These are phyloP conservation scores for Mycena floridula DNA, from an alignment of 768 basidiomycete species.

Conservation along the genomic window DNA sequence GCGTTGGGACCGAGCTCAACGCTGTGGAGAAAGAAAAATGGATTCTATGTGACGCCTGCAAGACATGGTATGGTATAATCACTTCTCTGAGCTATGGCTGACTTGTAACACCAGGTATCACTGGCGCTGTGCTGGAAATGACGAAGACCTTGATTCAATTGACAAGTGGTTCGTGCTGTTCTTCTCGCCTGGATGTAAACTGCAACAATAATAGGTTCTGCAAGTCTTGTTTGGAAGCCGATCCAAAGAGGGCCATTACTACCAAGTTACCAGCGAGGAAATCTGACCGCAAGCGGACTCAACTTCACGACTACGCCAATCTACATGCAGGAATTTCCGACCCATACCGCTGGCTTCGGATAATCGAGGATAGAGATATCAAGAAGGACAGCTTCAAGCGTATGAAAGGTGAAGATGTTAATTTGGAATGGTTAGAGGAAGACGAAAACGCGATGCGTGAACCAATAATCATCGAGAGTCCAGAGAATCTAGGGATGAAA, in stretches of 20 bases:
- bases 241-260: conserved; percentile 60
- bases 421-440: conserved; percentile 65
- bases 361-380: conserved; percentile 64
- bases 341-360: conserved; percentile 58
- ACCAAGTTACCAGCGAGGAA: conserved; percentile 77
- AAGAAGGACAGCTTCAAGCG: conserved; percentile 57
- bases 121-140: conserved; percentile 72
- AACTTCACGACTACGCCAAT: conserved; percentile 77
- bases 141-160: conserved; percentile 56
- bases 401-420: conserved; percentile 63
- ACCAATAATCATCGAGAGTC: conserved; percentile 73
- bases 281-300: conserved; percentile 67
- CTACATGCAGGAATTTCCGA: conserved; percentile 63
- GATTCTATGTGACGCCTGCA: conserved; percentile 80
- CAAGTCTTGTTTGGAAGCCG: conserved; percentile 49
- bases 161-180: conserved; percentile 65
- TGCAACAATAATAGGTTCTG: conserved; percentile 62
- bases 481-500: conserved; percentile 84
- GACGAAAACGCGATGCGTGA: conserved; percentile 74
- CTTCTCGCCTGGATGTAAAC: conserved; percentile 1
- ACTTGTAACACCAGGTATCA: conserved; percentile 81
- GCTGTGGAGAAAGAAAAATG: conserved; percentile 70
- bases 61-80: conserved; percentile 78
- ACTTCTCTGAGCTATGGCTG: too few species aligned
- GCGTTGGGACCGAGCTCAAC: too few species aligned